Evolutionary conservation across 2,329 filamentous ascomycete species (phyloP).

Genomic region (Zymoseptoria tritici): DNA sequence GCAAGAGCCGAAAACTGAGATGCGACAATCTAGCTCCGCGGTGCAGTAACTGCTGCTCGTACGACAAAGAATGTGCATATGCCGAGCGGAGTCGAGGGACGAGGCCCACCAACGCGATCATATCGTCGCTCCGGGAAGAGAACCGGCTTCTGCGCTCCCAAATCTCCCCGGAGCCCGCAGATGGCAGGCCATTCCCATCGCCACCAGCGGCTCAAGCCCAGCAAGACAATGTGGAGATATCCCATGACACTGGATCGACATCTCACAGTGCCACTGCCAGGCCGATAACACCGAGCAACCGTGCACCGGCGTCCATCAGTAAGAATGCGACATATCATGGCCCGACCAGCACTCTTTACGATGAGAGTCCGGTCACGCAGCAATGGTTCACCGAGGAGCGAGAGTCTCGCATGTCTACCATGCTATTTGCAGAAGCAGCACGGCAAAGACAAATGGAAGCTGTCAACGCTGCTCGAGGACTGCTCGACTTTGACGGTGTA

Average conservation of each 20-base stretch:
- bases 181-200: background rate
- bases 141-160: conserved; percentile 13
- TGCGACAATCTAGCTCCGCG: conserved; percentile 41
- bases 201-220: background rate
- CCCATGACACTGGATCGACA: background rate
- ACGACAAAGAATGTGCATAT: conserved; percentile 40
- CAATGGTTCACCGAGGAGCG: conserved; percentile 12
- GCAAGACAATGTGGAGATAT: background rate
- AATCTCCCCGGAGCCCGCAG: background rate
- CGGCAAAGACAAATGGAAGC: conserved; percentile 46
- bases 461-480: conserved; percentile 39
- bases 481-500: conserved; percentile 50
- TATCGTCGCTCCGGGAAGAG: conserved; percentile 13
- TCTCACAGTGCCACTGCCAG: background rate
- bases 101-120: conserved; percentile 20
- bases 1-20: conserved; percentile 29
- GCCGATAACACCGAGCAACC: background rate
- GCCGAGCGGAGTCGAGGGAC: conserved; percentile 30
- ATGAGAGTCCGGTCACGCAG: conserved; percentile 28
- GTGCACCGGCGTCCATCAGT: conserved; percentile 11
- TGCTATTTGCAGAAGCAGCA: conserved; percentile 43
- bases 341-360: conserved; percentile 44
- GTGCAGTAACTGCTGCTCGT: conserved; percentile 42
- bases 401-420: conserved; percentile 38
- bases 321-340: conserved; percentile 42